These are phyloP conservation scores for Colletotrichum tamarilloi DNA, from an alignment of 2,329 filamentous ascomycete species.

Conservation along the genomic window DNA sequence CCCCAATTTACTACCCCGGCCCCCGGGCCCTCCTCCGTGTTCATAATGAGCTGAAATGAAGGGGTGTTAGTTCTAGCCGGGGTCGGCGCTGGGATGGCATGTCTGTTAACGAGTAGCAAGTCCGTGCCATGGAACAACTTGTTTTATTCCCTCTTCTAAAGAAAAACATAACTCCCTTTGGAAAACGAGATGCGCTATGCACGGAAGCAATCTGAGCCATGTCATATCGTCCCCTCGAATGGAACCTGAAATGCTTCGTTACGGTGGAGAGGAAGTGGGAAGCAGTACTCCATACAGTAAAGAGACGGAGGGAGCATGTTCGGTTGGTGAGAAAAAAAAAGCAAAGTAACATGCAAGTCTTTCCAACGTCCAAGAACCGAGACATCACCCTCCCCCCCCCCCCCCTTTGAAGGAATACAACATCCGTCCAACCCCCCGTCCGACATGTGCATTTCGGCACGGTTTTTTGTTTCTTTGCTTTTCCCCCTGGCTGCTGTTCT, in stretches of 20 bases:
- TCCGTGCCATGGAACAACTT: neutral
- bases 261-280: too few relatives aligned
- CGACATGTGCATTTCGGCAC: neutral
- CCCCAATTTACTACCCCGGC: too few relatives aligned
- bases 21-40: neutral
- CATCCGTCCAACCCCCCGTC: neutral
- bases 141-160: too few relatives aligned
- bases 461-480: neutral
- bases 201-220: neutral
- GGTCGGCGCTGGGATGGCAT: neutral
- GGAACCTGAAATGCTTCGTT: neutral
- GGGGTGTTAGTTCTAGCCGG: neutral
- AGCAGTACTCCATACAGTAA: neutral
- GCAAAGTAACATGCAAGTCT: neutral
- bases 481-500: neutral
- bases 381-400: too few relatives aligned
- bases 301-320: neutral
- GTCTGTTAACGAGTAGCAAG: neutral
- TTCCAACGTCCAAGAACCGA: neutral
- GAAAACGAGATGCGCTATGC: neutral
- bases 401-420: neutral
- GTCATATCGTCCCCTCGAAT: neutral
- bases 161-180: neutral
- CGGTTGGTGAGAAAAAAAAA: neutral
- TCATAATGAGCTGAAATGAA: constrained; percentile 23